phyloP scores from a whole-genome alignment of 345 rosid species.

The Chamaenerion angustifolium region DNA sequence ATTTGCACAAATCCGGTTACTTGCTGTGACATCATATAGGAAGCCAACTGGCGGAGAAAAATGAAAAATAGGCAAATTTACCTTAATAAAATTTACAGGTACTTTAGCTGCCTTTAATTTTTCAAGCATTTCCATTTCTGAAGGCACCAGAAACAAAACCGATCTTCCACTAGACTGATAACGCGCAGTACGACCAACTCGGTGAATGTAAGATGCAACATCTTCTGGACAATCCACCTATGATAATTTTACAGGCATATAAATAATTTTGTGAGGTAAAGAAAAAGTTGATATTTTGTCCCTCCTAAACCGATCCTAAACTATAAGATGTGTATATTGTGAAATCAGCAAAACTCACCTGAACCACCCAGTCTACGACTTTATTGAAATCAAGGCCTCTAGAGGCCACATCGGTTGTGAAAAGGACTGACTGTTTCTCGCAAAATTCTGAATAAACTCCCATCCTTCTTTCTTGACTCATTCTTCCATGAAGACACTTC shows the following conservation, averaged over 20 bases:
- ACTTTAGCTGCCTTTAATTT: slow-evolving; percentile 62
- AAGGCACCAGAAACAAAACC: slow-evolving; percentile 67
- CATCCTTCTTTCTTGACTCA: slow-evolving; percentile 82
- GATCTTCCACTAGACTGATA: slow-evolving; percentile 63
- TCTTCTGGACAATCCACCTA: slow-evolving; percentile 96
- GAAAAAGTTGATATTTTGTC: background rate
- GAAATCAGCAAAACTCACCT: slow-evolving; percentile 33
- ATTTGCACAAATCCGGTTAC: background rate
- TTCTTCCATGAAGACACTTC: slow-evolving; percentile 90
- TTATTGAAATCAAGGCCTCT: slow-evolving; percentile 94
- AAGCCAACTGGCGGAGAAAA: slow-evolving; percentile 1
- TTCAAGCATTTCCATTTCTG: slow-evolving; percentile 88
- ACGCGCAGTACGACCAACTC: slow-evolving; percentile 98
- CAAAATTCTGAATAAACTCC: slow-evolving; percentile 76
- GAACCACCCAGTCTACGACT: slow-evolving; percentile 96
- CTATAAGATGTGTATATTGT: background rate
- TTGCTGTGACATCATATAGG: too few relatives aligned
- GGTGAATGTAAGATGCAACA: slow-evolving; percentile 81
- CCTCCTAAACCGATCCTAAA: background rate
- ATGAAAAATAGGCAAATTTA: slow-evolving; percentile 9
- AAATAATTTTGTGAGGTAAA: background rate
- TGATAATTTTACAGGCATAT: slow-evolving; percentile 5
- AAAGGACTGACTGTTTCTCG: slow-evolving; percentile 68
- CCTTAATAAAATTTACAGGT: slow-evolving; percentile 68
- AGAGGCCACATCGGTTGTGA: slow-evolving; percentile 84